Conservation (phyloP, 2,329 filamentous ascomycete species). For the Exophiala bonariae region DNA sequence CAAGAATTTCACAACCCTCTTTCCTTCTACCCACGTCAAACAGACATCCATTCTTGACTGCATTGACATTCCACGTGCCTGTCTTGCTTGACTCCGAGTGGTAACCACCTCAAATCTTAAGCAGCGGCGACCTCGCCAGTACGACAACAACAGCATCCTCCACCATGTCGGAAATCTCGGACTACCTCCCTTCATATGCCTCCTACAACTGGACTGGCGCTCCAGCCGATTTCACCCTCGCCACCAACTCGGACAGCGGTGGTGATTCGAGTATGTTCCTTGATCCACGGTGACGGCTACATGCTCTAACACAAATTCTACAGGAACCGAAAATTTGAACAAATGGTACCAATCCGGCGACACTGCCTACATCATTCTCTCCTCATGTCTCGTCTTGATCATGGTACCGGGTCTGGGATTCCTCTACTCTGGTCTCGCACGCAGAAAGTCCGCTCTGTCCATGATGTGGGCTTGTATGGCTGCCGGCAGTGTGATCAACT, state of each 20-base stretch:
- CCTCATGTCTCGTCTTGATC: conserved; percentile 60
- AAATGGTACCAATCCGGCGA: conserved; percentile 93
- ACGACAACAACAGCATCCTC: neutral
- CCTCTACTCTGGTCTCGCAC: conserved; percentile 95
- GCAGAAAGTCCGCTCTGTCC: conserved; percentile 93
- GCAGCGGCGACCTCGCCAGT: neutral
- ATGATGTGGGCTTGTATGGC: conserved; percentile 98
- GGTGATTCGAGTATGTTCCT: conserved; percentile 73
- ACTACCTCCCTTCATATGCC: conserved; percentile 41
- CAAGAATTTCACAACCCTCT: neutral
- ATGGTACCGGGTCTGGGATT: conserved; percentile 98
- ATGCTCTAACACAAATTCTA: conserved; percentile 4
- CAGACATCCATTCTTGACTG: neutral
- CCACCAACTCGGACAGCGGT: conserved; percentile 61
- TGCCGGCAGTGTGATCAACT: conserved; percentile 84
- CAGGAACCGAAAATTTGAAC: conserved; percentile 85
- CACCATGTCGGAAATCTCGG: conserved; percentile 17
- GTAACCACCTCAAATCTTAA: too few relatives aligned
- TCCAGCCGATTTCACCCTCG: conserved; percentile 41
- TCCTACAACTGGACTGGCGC: conserved; percentile 52
- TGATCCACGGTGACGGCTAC: conserved; percentile 6
- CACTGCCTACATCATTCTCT: conserved; percentile 86
- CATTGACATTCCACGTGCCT: too few relatives aligned
- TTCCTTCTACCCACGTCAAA: neutral
- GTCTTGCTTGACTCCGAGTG: too few relatives aligned